phyloP scores from a whole-genome alignment of 2,329 filamentous ascomycete genomes.

The Ambrosiella beaveri region DNA sequence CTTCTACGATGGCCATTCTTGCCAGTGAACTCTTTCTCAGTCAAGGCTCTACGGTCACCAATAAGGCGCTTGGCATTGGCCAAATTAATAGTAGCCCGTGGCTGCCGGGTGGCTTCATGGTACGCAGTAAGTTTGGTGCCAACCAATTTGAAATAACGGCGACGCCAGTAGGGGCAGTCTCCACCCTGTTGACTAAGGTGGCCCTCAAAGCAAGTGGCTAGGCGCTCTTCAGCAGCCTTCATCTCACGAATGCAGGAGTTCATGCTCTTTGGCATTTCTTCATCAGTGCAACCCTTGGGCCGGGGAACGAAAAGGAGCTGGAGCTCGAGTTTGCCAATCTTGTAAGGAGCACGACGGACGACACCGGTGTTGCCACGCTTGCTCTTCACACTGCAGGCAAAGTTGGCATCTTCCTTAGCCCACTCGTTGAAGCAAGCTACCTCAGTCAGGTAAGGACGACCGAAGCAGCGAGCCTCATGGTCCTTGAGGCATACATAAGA shows the following conservation, averaged over 20 bases:
- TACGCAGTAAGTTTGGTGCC: conserved; percentile 87
- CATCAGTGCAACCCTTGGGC: conserved; percentile 69
- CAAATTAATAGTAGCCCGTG: conserved; percentile 90
- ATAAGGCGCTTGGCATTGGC: conserved; percentile 85
- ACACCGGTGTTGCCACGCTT: conserved; percentile 60
- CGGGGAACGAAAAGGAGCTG: conserved; percentile 91
- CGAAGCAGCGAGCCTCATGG: conserved; percentile 75
- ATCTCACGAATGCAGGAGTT: conserved; percentile 88
- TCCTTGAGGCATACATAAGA: conserved; percentile 89
- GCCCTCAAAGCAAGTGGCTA: conserved; percentile 68
- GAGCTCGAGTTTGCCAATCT: conserved; percentile 82
- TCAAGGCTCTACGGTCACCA: conserved; percentile 71
- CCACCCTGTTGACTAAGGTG: conserved; percentile 90
- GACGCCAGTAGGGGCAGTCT: conserved; percentile 97
- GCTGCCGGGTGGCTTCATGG: conserved; percentile 88
- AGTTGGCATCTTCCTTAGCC: conserved; percentile 69
- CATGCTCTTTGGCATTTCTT: conserved; percentile 99
- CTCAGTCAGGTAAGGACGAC: conserved; percentile 72
- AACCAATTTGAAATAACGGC: conserved; percentile 87
- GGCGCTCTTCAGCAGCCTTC: conserved; percentile 69
- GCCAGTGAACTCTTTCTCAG: conserved; percentile 64
- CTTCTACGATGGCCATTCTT: conserved; percentile 67
- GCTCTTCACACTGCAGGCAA: conserved; percentile 80
- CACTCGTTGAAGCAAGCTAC: conserved; percentile 97
- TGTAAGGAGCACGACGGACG: conserved; percentile 80